Conservation (phyloP, 768 basidiomycete species). For the Rubroboletus satanas region DNA sequence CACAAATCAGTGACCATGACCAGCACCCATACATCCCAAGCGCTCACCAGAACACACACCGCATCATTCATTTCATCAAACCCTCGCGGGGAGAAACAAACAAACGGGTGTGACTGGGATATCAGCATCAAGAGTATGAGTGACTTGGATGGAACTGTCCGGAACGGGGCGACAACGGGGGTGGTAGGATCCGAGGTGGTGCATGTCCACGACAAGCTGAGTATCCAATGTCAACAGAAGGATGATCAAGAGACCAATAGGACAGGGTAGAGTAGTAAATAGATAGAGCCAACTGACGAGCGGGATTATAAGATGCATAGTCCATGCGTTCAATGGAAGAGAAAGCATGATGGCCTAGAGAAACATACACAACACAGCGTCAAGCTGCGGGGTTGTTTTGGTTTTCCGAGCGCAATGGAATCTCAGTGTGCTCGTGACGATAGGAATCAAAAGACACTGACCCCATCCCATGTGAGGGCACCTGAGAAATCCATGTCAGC, state of each 20-base stretch:
- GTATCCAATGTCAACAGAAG: constrained; percentile 1
- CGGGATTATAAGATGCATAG: constrained; percentile 13
- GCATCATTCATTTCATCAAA: constrained; percentile 40
- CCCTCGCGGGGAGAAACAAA: constrained; percentile 47
- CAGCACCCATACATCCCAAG: constrained; percentile 23
- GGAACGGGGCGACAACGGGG: neutral
- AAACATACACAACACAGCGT: constrained; percentile 5
- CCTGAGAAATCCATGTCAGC: constrained; percentile 29
- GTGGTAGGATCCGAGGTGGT: neutral
- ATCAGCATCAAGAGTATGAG: constrained; percentile 22
- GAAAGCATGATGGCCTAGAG: constrained; percentile 11
- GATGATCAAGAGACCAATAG: constrained; percentile 20
- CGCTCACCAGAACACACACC: constrained; percentile 44
- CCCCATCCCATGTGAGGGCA: constrained; percentile 27
- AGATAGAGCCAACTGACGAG: constrained; percentile 19
- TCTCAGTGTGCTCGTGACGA: neutral
- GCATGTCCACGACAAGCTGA: neutral
- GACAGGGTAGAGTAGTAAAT: constrained; percentile 27
- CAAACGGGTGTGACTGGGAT: constrained; percentile 14
- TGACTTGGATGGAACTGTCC: constrained; percentile 2
- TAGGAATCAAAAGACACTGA: constrained; percentile 25
- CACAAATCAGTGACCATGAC: neutral
- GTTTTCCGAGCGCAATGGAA: constrained; percentile 7
- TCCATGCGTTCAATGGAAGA: constrained; percentile 17
- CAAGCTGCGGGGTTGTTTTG: constrained; percentile 15